A percentile compares a stretch with the other conserved stretches of the same genome.
Evolutionary conservation across 441 rosid genomes (phyloP).

Genomic region (Eruca vesicaria): DNA sequence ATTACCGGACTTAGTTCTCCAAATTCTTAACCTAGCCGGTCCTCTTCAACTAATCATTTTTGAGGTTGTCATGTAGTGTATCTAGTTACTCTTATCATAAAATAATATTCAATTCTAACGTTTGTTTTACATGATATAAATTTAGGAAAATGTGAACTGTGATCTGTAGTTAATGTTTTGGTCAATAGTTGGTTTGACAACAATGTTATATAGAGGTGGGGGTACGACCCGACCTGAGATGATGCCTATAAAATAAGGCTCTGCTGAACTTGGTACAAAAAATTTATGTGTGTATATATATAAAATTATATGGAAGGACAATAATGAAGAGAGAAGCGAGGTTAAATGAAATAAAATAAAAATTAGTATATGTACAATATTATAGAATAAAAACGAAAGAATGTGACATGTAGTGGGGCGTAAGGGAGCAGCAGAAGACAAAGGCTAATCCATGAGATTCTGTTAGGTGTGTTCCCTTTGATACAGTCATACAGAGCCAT

Average conservation of each 20-base stretch:
- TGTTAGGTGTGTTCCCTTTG: constrained; percentile 36
- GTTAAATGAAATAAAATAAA: neutral
- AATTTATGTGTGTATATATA: neutral
- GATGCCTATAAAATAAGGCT: constrained; percentile 11
- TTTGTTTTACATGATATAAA: neutral
- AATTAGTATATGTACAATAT: neutral
- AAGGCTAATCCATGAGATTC: constrained; percentile 36
- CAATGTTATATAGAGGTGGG: neutral
- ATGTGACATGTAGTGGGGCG: constrained; percentile 35
- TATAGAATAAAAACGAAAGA: constrained; percentile 27
- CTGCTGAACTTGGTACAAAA: neutral
- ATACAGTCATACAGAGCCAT: neutral
- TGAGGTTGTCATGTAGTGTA: neutral
- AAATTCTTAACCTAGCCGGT: neutral
- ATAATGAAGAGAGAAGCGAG: constrained; percentile 25
- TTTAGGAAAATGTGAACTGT: neutral
- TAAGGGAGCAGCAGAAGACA: constrained; percentile 38
- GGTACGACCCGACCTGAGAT: constrained; percentile 16
- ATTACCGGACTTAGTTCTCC: neutral
- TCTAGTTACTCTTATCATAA: neutral
- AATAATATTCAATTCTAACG: neutral
- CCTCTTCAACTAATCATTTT: constrained; percentile 9
- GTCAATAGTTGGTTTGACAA: constrained; percentile 3
- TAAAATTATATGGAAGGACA: constrained; percentile 21
- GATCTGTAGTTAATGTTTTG: neutral